Evolutionary conservation across 2,329 filamentous ascomycete species (phyloP), one percentile per base, ranked within the genome.

Genomic region (Apiospora hydei): DNA sequence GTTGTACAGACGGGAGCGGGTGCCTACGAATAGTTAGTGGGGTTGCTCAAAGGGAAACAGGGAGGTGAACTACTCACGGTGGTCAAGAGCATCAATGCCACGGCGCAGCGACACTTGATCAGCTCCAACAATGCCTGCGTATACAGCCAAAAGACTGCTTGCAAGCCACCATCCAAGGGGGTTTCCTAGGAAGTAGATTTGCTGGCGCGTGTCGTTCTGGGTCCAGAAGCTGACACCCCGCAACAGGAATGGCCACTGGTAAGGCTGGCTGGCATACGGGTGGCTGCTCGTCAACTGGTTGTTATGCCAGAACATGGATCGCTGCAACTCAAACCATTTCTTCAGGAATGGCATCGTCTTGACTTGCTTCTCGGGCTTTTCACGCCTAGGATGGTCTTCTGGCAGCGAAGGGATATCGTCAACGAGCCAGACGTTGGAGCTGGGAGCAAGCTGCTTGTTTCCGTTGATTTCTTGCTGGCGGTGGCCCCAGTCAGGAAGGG

Each of bases 201-300:
- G 96, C 85, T 97, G 92, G 73, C 94, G 92, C 13, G 96, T 98
- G 71, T 97, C 94, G 82, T 94, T 95, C 81, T 98, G 93, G 11
- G 96, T 99, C 96, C 96, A 99, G 91, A 99, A 99, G 84, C 95
- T 98, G 77, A 99, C 96, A 84, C 96, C 96, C 43, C 96, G 92
- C 72, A 99, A 90, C 80, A 99, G 88, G 89, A 99, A 98, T 1
- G 96, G 96, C 96, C 96, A 99, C 80, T 97, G 94, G 85, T 97
- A 96, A 8, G 96, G 96, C 81, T 95, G 92, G 78, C 94, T 98
- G 57, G 96, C 90, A 82, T 99, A 99, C 1, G 96, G 96, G 82
- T 99, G 96, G 81, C 94, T 97, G 85, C 95, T 97, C 64, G 96
- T 99, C 80, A 99, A 87, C 78, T 97, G 96, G 83, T 95, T 98